Conservation (phyloP, 805 yeast genomes). For the Pichia thaimueangensis region DNA sequence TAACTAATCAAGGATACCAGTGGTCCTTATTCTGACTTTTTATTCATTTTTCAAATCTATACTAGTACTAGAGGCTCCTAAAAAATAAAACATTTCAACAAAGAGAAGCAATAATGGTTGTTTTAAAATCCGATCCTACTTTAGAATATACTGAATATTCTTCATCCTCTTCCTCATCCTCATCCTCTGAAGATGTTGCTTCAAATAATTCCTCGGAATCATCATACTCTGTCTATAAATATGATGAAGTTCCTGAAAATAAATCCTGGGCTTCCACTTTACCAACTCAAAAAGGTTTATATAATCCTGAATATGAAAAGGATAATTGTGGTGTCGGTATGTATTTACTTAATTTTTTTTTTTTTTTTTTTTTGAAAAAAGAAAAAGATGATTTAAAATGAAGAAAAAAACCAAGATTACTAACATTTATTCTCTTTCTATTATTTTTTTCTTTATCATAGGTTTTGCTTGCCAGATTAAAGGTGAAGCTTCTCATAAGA, state of each 20-base stretch:
- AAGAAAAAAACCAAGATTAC: background rate
- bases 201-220: conserved; percentile 13
- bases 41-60: too few species aligned
- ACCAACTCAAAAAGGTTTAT: conserved; percentile 82
- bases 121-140: conserved; percentile 25
- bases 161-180: background rate
- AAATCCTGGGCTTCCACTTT: conserved; percentile 88
- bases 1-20: too few species aligned
- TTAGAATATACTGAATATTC: conserved; percentile 21
- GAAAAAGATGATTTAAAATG: too few species aligned
- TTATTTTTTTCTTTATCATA: background rate
- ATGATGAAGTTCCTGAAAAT: conserved; percentile 73
- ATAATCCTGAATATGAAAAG: conserved; percentile 88
- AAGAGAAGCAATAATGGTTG: conserved; percentile 18
- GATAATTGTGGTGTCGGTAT: conserved; percentile 95
- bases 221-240: conserved; percentile 44
- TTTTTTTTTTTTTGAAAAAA: background rate
- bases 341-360: conserved; percentile 3
- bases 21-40: too few species aligned
- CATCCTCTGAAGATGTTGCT: background rate
- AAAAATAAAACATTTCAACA: too few species aligned
- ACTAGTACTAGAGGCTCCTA: too few species aligned
- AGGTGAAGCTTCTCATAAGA: conserved; percentile 82
- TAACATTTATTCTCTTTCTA: conserved; percentile 1
- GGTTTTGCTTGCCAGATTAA: conserved; percentile 91